Percentiles rank a stretch among this genome's conserved stretches.
phyloP scores from a whole-genome alignment of 1,139 yeast species.

The Suhomyces atakaporum region DNA sequence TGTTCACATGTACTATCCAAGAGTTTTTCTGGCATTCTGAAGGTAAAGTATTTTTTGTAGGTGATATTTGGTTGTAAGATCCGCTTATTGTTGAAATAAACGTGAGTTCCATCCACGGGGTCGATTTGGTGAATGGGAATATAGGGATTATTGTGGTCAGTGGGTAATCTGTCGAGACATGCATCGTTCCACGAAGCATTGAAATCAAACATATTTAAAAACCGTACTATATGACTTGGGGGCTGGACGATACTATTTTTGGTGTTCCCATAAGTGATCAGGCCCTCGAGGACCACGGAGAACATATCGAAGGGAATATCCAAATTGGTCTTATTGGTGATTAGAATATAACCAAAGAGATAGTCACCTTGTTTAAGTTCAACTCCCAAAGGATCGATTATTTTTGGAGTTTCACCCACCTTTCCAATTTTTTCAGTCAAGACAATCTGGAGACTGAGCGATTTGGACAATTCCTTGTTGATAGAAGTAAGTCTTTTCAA shows the following conservation, averaged over 20 bases:
- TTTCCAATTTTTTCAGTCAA: conserved; percentile 36
- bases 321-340: conserved; percentile 31
- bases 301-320: conserved; percentile 45
- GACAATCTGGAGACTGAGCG: conserved; percentile 29
- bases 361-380: conserved; percentile 45
- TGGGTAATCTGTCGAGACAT: conserved; percentile 29
- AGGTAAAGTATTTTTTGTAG: conserved; percentile 45
- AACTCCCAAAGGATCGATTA: conserved; percentile 30
- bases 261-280: conserved; percentile 26
- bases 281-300: conserved; percentile 41
- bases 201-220: conserved; percentile 44
- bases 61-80: conserved; percentile 35
- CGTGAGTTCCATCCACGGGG: conserved; percentile 34
- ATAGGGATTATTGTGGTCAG: conserved; percentile 33
- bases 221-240: conserved; percentile 22
- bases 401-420: conserved; percentile 31
- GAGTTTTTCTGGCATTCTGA: conserved; percentile 39
- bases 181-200: conserved; percentile 47
- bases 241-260: conserved; percentile 21
- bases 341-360: conserved; percentile 41
- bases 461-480: conserved; percentile 31
- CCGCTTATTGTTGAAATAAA: conserved; percentile 30
- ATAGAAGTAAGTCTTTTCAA: conserved; percentile 34
- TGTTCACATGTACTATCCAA: conserved; percentile 42
- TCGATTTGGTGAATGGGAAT: conserved; percentile 25